A percentile compares a stretch with the other conserved stretches of the same genome.
Evolutionary conservation across 257 asterid species (phyloP).

Genomic region (Rauvolfia tetraphylla): DNA sequence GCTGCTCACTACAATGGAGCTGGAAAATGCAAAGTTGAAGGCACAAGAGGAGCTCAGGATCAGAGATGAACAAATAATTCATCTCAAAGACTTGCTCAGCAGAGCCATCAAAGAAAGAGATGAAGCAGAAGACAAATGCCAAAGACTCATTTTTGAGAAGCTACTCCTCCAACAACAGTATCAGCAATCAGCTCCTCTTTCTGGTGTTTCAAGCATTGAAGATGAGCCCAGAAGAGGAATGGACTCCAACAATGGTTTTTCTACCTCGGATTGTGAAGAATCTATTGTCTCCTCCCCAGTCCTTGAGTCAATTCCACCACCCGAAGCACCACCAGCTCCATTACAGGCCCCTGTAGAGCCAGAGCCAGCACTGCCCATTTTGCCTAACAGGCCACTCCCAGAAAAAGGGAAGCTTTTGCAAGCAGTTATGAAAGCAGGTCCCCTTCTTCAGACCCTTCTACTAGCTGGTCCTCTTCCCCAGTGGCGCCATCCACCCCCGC

Average conservation of each 20-base stretch:
- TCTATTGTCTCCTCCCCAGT: constrained; percentile 72
- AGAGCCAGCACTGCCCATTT: constrained; percentile 27
- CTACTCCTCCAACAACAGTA: constrained; percentile 44
- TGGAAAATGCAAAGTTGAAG: constrained; percentile 49
- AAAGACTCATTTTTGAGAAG: constrained; percentile 36
- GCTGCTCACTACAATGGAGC: constrained; percentile 51
- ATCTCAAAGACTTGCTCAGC: constrained; percentile 46
- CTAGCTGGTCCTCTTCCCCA: constrained; percentile 89
- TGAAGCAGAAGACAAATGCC: constrained; percentile 61
- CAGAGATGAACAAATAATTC: constrained; percentile 55
- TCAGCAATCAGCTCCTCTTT: constrained; percentile 37
- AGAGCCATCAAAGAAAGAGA: constrained; percentile 49
- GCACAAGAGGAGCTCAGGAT: constrained; percentile 63
- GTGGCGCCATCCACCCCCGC: constrained; percentile 99
- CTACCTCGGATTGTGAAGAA: constrained; percentile 77
- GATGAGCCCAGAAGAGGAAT: constrained; percentile 54
- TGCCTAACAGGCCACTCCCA: constrained; percentile 51
- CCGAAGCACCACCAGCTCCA: constrained; percentile 6
- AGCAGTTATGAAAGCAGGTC: constrained; percentile 93
- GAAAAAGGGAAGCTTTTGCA: constrained; percentile 74
- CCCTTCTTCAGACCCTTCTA: constrained; percentile 78
- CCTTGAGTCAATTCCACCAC: constrained; percentile 15
- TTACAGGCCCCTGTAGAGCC: constrained; percentile 7
- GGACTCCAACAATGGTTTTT: constrained; percentile 37
- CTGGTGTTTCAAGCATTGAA: constrained; percentile 58